Percentiles rank a stretch among this genome's conserved stretches.
Evolutionary conservation across 1,139 yeast genomes (phyloP).

Genomic region (Debaryomycetaceae sp.): DNA sequence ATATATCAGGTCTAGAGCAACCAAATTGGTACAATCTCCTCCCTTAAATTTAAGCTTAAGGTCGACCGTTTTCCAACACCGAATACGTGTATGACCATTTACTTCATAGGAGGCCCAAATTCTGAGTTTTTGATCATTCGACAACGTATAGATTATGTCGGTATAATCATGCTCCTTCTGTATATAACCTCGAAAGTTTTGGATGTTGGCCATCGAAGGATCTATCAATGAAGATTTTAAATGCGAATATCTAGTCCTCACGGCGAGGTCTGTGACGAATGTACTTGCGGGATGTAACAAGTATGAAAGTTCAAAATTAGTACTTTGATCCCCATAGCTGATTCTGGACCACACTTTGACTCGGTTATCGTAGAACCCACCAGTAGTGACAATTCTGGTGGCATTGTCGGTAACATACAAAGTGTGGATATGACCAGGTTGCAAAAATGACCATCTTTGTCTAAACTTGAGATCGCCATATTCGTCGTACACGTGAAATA

Average conservation of each 20-base stretch:
- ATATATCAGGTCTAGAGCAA: slow-evolving; percentile 13
- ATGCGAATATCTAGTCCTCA: slow-evolving; percentile 36
- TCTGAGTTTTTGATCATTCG: slow-evolving; percentile 54
- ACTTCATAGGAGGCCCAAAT: slow-evolving; percentile 73
- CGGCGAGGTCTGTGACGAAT: slow-evolving; percentile 51
- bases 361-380: slow-evolving; percentile 58
- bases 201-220: slow-evolving; percentile 36
- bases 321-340: slow-evolving; percentile 62
- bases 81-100: slow-evolving; percentile 55
- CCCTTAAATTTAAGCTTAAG: slow-evolving; percentile 24
- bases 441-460: slow-evolving; percentile 53
- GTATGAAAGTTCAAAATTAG: slow-evolving; percentile 69
- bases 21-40: slow-evolving; percentile 35
- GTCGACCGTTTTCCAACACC: slow-evolving; percentile 57
- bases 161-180: slow-evolving; percentile 25
- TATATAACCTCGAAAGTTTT: slow-evolving; percentile 35
- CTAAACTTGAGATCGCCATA: slow-evolving; percentile 35
- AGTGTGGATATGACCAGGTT: slow-evolving; percentile 54
- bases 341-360: slow-evolving; percentile 80
- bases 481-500: slow-evolving; percentile 52
- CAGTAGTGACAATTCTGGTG: slow-evolving; percentile 57
- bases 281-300: slow-evolving; percentile 54
- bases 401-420: slow-evolving; percentile 63
- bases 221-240: slow-evolving; percentile 15
- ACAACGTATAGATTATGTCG: slow-evolving; percentile 57